These are phyloP conservation scores for Nakaseomyces kungkrabaensis DNA, from an alignment of 1,139 yeast species.

Conservation along the genomic window DNA sequence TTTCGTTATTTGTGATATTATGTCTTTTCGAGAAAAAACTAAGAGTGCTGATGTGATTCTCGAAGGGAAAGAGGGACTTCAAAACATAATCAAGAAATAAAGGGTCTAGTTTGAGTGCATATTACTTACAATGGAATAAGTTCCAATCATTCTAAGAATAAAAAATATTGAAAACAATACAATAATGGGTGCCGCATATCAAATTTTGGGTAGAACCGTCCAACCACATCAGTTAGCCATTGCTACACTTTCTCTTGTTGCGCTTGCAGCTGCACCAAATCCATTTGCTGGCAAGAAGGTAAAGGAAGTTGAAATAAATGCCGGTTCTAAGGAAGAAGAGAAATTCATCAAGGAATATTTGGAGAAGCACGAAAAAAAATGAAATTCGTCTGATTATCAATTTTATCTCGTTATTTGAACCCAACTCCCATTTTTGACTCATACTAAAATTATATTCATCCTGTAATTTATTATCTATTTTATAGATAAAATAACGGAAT, in stretches of 20 bases:
- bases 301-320: conserved; percentile 58
- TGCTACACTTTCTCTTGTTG: conserved; percentile 58
- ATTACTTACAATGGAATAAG: no score
- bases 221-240: conserved; percentile 65
- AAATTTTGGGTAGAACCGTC: conserved; percentile 64
- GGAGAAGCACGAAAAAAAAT: conserved; percentile 16
- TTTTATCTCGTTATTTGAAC: background rate
- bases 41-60: background rate
- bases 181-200: conserved; percentile 71
- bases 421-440: no score
- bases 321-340: conserved; percentile 81
- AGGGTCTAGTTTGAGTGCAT: no score
- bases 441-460: background rate
- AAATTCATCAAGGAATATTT: conserved; percentile 49
- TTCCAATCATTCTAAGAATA: no score
- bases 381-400: background rate
- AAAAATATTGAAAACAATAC: no score
- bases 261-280: conserved; percentile 51
- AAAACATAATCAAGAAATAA: background rate
- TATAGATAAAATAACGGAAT: conserved; percentile 4
- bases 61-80: background rate
- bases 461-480: background rate
- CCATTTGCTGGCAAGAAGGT: conserved; percentile 59
- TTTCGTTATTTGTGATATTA: background rate
- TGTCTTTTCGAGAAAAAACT: background rate